Percentiles rank a stretch among this genome's conserved stretches.
phyloP scores from a whole-genome alignment of 345 rosid genomes.

The Brassica nigra region DNA sequence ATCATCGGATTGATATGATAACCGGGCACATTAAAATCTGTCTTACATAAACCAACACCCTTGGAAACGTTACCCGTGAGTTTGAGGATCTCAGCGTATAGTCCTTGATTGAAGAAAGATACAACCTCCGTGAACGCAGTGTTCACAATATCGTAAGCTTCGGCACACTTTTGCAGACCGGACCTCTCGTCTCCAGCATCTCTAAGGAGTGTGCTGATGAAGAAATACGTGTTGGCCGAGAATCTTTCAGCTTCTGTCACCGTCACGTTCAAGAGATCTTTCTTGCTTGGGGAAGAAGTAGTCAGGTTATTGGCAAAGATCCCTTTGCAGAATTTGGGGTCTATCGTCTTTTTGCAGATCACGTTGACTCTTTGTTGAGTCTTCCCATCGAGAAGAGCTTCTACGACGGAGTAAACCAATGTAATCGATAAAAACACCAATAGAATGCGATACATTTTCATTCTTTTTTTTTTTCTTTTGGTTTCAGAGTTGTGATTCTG shows the following conservation, averaged over 20 bases:
- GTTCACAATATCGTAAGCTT: slow-evolving; percentile 28
- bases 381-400: background rate
- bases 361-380: slow-evolving; percentile 1
- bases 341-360: slow-evolving; percentile 34
- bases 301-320: slow-evolving; percentile 5
- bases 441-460: slow-evolving; percentile 17
- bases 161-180: slow-evolving; percentile 32
- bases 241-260: slow-evolving; percentile 17
- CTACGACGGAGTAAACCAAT: slow-evolving; percentile 8
- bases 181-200: slow-evolving; percentile 34
- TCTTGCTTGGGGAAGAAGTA: slow-evolving; percentile 16
- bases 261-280: slow-evolving; percentile 36
- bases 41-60: slow-evolving; percentile 29
- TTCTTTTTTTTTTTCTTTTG: background rate
- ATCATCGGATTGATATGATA: slow-evolving; percentile 23
- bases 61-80: background rate
- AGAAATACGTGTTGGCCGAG: slow-evolving; percentile 26
- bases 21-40: slow-evolving; percentile 16
- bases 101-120: slow-evolving; percentile 5
- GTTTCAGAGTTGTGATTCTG: slow-evolving; percentile 7
- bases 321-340: slow-evolving; percentile 5
- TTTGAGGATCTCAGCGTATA: background rate
- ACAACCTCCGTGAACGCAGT: slow-evolving; percentile 6
- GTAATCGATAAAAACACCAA: background rate
- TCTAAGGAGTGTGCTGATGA: slow-evolving; percentile 35